Conservation (phyloP, 192 early-diverging fungal species). For the Glomus cerebriforme region DNA sequence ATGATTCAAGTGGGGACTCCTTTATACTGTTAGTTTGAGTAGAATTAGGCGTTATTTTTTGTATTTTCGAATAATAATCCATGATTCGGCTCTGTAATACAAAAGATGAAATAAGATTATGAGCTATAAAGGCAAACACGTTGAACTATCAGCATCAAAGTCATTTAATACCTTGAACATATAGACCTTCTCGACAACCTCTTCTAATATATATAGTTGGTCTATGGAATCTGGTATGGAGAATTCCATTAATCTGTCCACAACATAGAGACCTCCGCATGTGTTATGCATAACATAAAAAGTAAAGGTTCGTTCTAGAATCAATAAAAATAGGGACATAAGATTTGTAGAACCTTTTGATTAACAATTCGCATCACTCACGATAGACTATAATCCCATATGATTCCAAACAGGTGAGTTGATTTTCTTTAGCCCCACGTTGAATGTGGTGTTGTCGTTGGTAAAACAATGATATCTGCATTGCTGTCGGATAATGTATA, state of each 20-base stretch:
- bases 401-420: constrained; percentile 15
- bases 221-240: constrained; percentile 10
- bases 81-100: constrained; percentile 23
- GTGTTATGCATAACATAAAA: constrained; percentile 22
- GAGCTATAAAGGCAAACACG: background rate
- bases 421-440: constrained; percentile 7
- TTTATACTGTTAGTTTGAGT: background rate
- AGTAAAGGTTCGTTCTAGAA: constrained; percentile 20
- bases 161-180: constrained; percentile 25
- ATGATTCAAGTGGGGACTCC: constrained; percentile 3
- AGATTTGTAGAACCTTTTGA: background rate
- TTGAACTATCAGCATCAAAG: background rate
- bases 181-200: constrained; percentile 22
- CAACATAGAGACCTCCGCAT: constrained; percentile 14
- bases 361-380: background rate
- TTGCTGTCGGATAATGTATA: constrained; percentile 1
- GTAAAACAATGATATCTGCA: constrained; percentile 24
- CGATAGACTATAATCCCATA: constrained; percentile 22
- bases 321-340: constrained; percentile 15
- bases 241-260: constrained; percentile 3
- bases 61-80: background rate
- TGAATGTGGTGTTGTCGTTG: constrained; percentile 10
- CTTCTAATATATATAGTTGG: constrained; percentile 17
- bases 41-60: constrained; percentile 18
- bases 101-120: constrained; percentile 6